Evolutionary conservation across 305 asterid genomes (phyloP).

Genomic region (Galium porrigens): DNA sequence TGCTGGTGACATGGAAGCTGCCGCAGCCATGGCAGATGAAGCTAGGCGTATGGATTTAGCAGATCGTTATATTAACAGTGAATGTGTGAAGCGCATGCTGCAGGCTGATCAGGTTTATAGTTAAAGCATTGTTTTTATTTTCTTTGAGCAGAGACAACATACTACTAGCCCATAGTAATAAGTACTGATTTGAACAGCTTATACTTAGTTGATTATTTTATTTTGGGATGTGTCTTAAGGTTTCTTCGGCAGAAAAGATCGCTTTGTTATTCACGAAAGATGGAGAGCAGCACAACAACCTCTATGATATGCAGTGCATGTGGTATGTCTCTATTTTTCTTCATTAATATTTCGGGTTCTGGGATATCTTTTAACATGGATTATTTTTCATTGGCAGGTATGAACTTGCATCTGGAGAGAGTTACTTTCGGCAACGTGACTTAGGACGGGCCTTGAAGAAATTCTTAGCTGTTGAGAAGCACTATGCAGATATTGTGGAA

Average conservation of each 20-base stretch:
- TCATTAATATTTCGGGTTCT: background rate
- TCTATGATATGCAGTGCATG: constrained; percentile 99
- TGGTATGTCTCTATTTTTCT: constrained; percentile 40
- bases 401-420: constrained; percentile 93
- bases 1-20: constrained; percentile 79
- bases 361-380: background rate
- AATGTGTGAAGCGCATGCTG: constrained; percentile 93
- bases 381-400: constrained; percentile 36
- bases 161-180: background rate
- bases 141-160: background rate
- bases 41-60: constrained; percentile 99
- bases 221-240: constrained; percentile 33
- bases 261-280: constrained; percentile 91
- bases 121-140: background rate
- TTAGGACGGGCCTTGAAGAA: constrained; percentile 94
- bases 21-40: constrained; percentile 95
- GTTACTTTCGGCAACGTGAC: constrained; percentile 78
- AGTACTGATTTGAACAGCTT: background rate
- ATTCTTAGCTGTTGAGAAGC: constrained; percentile 90
- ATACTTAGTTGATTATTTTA: constrained; percentile 15
- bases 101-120: constrained; percentile 85
- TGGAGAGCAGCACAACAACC: constrained; percentile 93
- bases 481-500: constrained; percentile 85
- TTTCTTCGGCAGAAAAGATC: constrained; percentile 76
- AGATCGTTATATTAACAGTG: constrained; percentile 89